These are phyloP conservation scores for Thymus mandschuricus DNA, from an alignment of 257 asterid genomes.

Conservation along the genomic window DNA sequence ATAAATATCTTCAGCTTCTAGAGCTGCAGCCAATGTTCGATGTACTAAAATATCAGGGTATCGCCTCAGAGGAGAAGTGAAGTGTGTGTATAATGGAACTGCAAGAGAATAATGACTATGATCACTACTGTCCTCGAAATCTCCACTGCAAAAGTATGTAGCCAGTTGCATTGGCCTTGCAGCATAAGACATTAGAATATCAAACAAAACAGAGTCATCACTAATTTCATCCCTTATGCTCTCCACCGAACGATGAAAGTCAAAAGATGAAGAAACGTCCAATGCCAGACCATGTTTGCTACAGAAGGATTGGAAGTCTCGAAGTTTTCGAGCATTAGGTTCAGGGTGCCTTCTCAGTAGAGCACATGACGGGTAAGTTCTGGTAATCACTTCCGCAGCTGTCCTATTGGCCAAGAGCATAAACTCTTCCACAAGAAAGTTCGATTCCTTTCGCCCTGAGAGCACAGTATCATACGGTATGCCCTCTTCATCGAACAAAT, in stretches of 20 bases:
- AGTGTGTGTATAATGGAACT: conserved; percentile 85
- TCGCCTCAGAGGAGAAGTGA: conserved; percentile 89
- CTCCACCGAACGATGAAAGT: conserved; percentile 65
- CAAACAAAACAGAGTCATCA: conserved; percentile 61
- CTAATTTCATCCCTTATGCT: conserved; percentile 55
- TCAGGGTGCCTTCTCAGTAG: conserved; percentile 83
- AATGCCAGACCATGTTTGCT: conserved; percentile 63
- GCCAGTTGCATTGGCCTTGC: conserved; percentile 93
- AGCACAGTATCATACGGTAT: conserved; percentile 63
- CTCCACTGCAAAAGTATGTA: conserved; percentile 83
- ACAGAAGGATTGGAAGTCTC: conserved; percentile 75
- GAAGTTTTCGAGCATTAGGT: conserved; percentile 73
- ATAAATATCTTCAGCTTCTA: conserved; percentile 75
- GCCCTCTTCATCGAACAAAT: conserved; percentile 77
- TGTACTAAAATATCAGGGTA: conserved; percentile 91
- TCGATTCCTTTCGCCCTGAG: conserved; percentile 52
- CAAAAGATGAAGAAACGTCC: conserved; percentile 65
- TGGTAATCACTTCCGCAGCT: conserved; percentile 87
- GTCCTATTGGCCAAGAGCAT: conserved; percentile 89
- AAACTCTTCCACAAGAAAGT: conserved; percentile 84
- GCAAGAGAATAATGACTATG: conserved; percentile 79
- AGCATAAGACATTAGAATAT: conserved; percentile 82
- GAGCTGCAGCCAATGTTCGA: conserved; percentile 78
- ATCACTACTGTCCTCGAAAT: conserved; percentile 42
- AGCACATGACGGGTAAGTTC: conserved; percentile 85